Percentiles rank a stretch among this genome's conserved stretches.
These are phyloP conservation scores for Hevea brasiliensis DNA, from an alignment of 345 rosid genomes.

Conservation along the genomic window DNA sequence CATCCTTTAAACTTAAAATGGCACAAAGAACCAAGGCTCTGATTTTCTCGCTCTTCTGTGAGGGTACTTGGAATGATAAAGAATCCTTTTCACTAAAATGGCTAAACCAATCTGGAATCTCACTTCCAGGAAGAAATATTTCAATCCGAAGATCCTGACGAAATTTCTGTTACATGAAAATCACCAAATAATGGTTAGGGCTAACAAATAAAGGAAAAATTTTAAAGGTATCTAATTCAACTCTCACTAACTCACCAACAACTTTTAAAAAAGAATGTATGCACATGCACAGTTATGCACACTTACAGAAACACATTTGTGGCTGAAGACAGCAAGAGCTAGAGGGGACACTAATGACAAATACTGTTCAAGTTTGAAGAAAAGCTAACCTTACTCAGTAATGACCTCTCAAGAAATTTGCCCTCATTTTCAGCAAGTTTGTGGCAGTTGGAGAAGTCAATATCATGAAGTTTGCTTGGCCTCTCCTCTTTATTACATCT, in stretches of 20 bases:
- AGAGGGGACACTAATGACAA: neutral
- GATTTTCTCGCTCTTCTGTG: neutral
- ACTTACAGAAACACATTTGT: neutral
- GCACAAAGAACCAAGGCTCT: constrained; percentile 14
- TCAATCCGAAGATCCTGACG: constrained; percentile 12
- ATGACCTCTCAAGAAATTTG: constrained; percentile 1
- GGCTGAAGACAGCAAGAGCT: neutral
- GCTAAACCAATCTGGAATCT: constrained; percentile 15
- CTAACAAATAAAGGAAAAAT: neutral
- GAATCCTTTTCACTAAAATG: constrained; percentile 5
- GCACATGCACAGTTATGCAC: neutral
- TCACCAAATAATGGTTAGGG: neutral
- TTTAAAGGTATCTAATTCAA: neutral
- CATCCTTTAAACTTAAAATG: constrained; percentile 12
- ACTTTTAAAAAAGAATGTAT: neutral
- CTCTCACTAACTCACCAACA: neutral
- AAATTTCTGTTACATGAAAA: constrained; percentile 4
- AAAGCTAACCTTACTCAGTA: constrained; percentile 10
- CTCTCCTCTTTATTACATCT: neutral
- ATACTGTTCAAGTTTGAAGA: neutral
- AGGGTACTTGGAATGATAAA: constrained; percentile 11
- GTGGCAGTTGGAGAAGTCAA: constrained; percentile 27
- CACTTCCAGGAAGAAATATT: constrained; percentile 22
- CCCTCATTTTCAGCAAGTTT: constrained; percentile 9
- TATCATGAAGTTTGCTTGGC: constrained; percentile 11